Percentiles rank a stretch among this genome's conserved stretches.
These are phyloP conservation scores for Gossypium thurberi DNA, from an alignment of 345 rosid species.

Conservation along the genomic window DNA sequence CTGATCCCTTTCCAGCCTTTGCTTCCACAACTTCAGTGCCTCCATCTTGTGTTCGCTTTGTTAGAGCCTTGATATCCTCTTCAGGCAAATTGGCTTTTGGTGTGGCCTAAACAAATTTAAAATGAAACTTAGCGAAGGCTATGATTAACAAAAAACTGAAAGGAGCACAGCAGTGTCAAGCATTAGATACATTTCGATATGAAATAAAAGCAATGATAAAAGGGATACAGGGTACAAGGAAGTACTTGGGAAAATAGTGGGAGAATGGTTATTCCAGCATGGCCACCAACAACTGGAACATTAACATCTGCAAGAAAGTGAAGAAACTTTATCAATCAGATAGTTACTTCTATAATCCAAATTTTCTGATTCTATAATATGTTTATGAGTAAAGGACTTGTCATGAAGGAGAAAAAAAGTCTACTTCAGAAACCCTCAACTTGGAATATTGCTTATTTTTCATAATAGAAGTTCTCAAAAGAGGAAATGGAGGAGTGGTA, in stretches of 20 bases:
- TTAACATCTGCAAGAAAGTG: conserved; percentile 40
- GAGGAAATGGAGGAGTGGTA: too few relatives aligned
- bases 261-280: conserved; percentile 71
- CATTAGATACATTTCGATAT: background rate
- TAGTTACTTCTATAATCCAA: background rate
- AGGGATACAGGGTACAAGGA: background rate
- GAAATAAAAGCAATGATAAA: background rate
- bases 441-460: background rate
- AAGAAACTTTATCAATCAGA: background rate
- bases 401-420: background rate
- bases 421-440: background rate
- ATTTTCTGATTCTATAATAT: background rate
- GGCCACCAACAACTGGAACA: conserved; percentile 73
- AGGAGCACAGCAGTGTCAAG: background rate
- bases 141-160: background rate
- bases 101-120: conserved; percentile 43
- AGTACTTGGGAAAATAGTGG: conserved; percentile 59
- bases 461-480: background rate
- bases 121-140: conserved; percentile 11
- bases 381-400: background rate
- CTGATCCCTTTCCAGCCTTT: conserved; percentile 92
- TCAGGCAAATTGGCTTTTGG: conserved; percentile 62
- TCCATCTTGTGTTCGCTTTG: conserved; percentile 84
- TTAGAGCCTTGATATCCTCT: conserved; percentile 58
- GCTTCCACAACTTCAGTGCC: conserved; percentile 93